These are phyloP conservation scores for Dactylonectria macrodidyma DNA, from an alignment of 2,329 filamentous ascomycete species.

Conservation along the genomic window DNA sequence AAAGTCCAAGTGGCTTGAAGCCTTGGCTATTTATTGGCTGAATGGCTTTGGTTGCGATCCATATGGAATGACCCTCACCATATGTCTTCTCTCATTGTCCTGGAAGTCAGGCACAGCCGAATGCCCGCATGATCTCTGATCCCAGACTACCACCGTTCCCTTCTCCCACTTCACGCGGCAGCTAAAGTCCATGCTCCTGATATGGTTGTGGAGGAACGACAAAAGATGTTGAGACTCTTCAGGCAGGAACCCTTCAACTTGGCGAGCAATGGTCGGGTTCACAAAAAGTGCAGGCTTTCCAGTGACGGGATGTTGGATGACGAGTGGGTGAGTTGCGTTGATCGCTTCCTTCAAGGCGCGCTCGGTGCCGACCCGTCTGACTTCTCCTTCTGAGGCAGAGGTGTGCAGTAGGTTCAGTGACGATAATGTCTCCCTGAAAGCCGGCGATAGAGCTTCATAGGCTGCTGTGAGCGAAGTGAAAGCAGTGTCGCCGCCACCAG, in stretches of 20 bases:
- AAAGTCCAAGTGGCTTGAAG: not conserved
- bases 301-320: slow-evolving; percentile 50
- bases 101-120: slow-evolving; percentile 50
- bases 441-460: slow-evolving; percentile 48
- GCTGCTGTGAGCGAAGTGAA: slow-evolving; percentile 50
- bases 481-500: slow-evolving; percentile 49
- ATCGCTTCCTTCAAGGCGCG: slow-evolving; percentile 49
- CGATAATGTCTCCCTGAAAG: slow-evolving; percentile 41
- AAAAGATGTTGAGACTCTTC: slow-evolving; percentile 50
- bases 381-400: slow-evolving; percentile 50
- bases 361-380: slow-evolving; percentile 46
- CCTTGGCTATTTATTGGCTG: not conserved
- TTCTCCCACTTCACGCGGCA: slow-evolving; percentile 51
- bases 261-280: slow-evolving; percentile 50
- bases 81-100: slow-evolving; percentile 50
- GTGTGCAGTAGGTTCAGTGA: slow-evolving; percentile 37
- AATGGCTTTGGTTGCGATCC: slow-evolving; percentile 43
- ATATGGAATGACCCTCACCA: slow-evolving; percentile 51
- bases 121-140: slow-evolving; percentile 46
- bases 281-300: slow-evolving; percentile 47
- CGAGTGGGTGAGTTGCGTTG: slow-evolving; percentile 47
- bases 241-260: slow-evolving; percentile 47
- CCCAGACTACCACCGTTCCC: slow-evolving; percentile 50
- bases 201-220: slow-evolving; percentile 48
- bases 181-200: slow-evolving; percentile 49